Conservation (phyloP, 768 basidiomycete genomes). For the Cystofilobasidium macerans region DNA sequence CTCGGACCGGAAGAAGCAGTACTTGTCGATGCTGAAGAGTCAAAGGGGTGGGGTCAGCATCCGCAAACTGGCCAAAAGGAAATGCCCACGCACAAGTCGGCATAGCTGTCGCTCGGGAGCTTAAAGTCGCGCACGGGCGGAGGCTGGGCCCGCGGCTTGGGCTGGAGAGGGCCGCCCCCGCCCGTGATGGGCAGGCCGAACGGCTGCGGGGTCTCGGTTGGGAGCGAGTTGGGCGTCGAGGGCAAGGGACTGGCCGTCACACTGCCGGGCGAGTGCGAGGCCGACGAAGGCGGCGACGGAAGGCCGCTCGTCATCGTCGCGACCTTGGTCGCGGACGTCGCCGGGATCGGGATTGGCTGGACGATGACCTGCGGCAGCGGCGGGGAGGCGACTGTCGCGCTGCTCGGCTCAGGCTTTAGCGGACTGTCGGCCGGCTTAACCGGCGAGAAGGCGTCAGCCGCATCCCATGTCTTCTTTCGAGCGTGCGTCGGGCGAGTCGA, state of each 20-base stretch:
- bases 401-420: not conserved
- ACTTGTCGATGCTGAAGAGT: constrained; percentile 9
- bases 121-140: constrained; percentile 1
- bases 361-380: not conserved
- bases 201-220: not conserved
- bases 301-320: not conserved
- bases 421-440: not conserved
- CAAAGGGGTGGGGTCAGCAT: not conserved
- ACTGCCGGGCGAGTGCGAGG: constrained; percentile 14
- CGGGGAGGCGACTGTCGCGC: not conserved
- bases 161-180: not conserved
- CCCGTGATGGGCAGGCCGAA: constrained; percentile 11
- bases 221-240: not conserved
- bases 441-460: not conserved
- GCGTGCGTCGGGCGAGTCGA: not conserved
- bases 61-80: not conserved
- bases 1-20: constrained; percentile 20
- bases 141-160: not conserved
- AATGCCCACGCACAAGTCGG: constrained; percentile 18
- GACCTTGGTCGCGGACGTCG: not conserved
- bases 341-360: not conserved
- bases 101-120: constrained; percentile 16
- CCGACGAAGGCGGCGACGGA: constrained; percentile 10
- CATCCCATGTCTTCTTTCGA: constrained; percentile 2
- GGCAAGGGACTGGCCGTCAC: constrained; percentile 8